Percentiles rank a stretch among this genome's conserved stretches.
These are phyloP conservation scores for Lasiodiplodia sp. DNA, from an alignment of 2,329 filamentous ascomycete genomes.

Conservation along the genomic window DNA sequence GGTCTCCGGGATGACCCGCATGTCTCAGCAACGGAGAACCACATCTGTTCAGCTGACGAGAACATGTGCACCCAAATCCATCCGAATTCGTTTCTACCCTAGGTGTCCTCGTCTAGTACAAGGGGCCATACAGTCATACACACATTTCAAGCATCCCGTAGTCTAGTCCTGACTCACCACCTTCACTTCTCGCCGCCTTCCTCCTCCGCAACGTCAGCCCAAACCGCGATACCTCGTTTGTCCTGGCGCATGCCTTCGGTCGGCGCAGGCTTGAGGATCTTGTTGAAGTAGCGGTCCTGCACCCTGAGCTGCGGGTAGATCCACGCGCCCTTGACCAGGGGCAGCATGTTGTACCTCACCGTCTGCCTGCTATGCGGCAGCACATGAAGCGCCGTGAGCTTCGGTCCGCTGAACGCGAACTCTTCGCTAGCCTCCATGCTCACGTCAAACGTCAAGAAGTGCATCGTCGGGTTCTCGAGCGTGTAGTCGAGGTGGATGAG, in stretches of 20 bases:
- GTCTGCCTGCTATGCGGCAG: constrained; percentile 80
- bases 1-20: constrained; percentile 15
- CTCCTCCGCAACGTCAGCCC: constrained; percentile 34
- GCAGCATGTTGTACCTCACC: constrained; percentile 77
- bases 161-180: neutral
- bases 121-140: constrained; percentile 16
- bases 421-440: constrained; percentile 91
- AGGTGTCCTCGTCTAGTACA: neutral
- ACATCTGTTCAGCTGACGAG: constrained; percentile 4
- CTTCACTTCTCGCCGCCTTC: constrained; percentile 34
- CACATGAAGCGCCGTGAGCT: constrained; percentile 79
- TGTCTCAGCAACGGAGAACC: neutral
- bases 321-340: constrained; percentile 69
- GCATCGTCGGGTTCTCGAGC: constrained; percentile 92
- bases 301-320: constrained; percentile 77
- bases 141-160: neutral
- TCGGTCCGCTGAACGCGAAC: constrained; percentile 91
- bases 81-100: constrained; percentile 2
- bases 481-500: constrained; percentile 64
- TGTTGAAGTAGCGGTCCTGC: constrained; percentile 91
- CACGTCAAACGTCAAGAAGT: constrained; percentile 92
- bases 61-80: constrained; percentile 18
- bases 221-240: constrained; percentile 58
- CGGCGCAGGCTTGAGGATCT: constrained; percentile 80
- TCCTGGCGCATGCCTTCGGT: constrained; percentile 71